Conservation (phyloP, 2,329 filamentous ascomycete species). For the Knoxdaviesia proteae region DNA sequence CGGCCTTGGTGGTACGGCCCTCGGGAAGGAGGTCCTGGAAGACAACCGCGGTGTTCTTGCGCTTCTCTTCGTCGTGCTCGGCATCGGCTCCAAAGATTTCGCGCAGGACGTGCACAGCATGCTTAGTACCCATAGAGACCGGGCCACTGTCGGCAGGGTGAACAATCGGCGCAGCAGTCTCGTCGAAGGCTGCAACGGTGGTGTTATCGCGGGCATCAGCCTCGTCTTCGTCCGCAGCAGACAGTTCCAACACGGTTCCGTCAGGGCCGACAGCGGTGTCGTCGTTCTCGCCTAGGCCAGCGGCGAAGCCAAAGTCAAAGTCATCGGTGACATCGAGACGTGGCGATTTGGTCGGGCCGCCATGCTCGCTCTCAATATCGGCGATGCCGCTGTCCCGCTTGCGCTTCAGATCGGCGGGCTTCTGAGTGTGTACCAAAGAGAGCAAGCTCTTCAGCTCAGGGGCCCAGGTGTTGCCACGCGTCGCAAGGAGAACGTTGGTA, state of each 20-base stretch:
- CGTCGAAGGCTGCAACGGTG: constrained; percentile 48
- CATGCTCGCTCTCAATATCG: constrained; percentile 49
- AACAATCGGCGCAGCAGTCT: constrained; percentile 53
- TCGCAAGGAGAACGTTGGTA: constrained; percentile 65
- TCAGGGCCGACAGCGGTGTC: constrained; percentile 34
- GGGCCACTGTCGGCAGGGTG: constrained; percentile 71
- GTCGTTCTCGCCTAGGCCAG: constrained; percentile 24
- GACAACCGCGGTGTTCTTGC: constrained; percentile 55
- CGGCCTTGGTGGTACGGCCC: constrained; percentile 56
- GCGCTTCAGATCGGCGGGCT: constrained; percentile 65
- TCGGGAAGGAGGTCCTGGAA: constrained; percentile 88
- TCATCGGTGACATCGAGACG: constrained; percentile 49
- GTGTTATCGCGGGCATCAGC: constrained; percentile 22
- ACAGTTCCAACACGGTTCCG: constrained; percentile 43
- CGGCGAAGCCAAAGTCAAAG: constrained; percentile 26
- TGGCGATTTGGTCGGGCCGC: constrained; percentile 42
- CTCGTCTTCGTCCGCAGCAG: constrained; percentile 35
- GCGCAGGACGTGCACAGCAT: constrained; percentile 83
- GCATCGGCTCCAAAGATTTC: constrained; percentile 65
- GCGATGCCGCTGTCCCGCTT: constrained; percentile 81
- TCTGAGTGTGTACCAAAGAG: constrained; percentile 64
- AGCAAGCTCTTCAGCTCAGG: constrained; percentile 83
- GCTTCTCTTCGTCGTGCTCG: constrained; percentile 46
- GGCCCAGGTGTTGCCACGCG: constrained; percentile 61
- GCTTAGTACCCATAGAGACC: constrained; percentile 78